A percentile compares a stretch with the other conserved stretches of the same genome.
Evolutionary conservation across 2,329 filamentous ascomycete species (phyloP).

Genomic region (Aureobasidium pullulans): DNA sequence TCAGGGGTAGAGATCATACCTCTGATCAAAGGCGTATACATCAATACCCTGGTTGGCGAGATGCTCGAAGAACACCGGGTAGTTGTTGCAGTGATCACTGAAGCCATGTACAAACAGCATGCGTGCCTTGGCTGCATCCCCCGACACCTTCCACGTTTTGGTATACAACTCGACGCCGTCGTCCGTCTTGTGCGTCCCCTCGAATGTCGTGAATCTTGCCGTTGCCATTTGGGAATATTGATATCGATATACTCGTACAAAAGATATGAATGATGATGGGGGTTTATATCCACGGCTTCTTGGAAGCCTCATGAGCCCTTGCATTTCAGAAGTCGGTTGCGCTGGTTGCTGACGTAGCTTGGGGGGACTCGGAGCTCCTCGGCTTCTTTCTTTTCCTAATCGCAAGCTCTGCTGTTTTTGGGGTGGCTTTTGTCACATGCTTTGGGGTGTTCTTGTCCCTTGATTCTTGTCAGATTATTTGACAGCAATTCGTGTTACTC

Average conservation of each 20-base stretch:
- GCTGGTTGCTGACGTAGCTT: conserved; percentile 2
- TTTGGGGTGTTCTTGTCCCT: neutral
- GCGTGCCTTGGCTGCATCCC: conserved; percentile 49
- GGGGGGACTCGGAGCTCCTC: neutral
- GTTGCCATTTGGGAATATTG: neutral
- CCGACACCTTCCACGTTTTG: conserved; percentile 51
- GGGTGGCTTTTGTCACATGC: neutral
- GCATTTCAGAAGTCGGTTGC: neutral
- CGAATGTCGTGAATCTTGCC: conserved; percentile 21
- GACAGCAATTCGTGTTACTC: no score
- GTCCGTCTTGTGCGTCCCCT: conserved; percentile 44
- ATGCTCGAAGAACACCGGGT: conserved; percentile 64
- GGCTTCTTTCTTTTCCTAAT: neutral
- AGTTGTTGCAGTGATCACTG: conserved; percentile 73
- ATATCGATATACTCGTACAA: neutral
- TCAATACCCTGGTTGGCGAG: conserved; percentile 67
- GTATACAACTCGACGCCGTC: conserved; percentile 52
- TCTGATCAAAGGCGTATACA: conserved; percentile 73
- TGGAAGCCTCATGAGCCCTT: neutral
- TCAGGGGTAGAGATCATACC: neutral
- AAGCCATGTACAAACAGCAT: conserved; percentile 84
- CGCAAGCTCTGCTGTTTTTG: neutral
- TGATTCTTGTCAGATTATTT: neutral
- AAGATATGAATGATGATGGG: neutral
- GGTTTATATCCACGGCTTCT: neutral